These are phyloP conservation scores for Colletotrichum coccodes DNA, from an alignment of 2,329 filamentous ascomycete species.

Conservation along the genomic window DNA sequence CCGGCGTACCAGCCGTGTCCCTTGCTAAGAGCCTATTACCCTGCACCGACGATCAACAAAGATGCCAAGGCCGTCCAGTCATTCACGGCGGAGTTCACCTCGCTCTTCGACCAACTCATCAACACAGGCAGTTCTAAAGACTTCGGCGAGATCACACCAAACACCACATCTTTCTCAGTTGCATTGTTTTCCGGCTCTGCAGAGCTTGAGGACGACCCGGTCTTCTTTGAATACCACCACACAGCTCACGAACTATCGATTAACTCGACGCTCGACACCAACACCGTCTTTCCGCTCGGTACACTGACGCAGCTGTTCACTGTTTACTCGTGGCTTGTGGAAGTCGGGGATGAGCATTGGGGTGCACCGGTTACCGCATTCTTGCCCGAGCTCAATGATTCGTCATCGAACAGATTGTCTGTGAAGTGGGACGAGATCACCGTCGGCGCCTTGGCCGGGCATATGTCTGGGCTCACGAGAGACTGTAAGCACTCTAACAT, in stretches of 20 bases:
- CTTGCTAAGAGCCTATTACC: slow-evolving; percentile 34
- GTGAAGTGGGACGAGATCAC: slow-evolving; percentile 37
- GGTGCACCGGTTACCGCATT: slow-evolving; percentile 40
- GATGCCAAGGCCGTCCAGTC: slow-evolving; percentile 20
- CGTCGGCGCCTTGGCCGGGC: slow-evolving; percentile 36
- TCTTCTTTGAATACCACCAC: slow-evolving; percentile 39
- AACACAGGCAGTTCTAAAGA: slow-evolving; percentile 33
- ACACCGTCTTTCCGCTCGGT: slow-evolving; percentile 41
- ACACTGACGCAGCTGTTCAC: slow-evolving; percentile 45
- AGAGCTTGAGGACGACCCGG: slow-evolving; percentile 6
- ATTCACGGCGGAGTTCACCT: slow-evolving; percentile 33
- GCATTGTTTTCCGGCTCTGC: slow-evolving; percentile 36
- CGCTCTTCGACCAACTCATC: slow-evolving; percentile 36
- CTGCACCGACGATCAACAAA: slow-evolving; percentile 25
- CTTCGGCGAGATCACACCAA: slow-evolving; percentile 38
- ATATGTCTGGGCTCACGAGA: slow-evolving; percentile 38
- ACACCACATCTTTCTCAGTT: slow-evolving; percentile 41
- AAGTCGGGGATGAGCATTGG: slow-evolving; percentile 40
- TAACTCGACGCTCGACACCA: slow-evolving; percentile 30
- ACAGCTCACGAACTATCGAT: slow-evolving; percentile 28
- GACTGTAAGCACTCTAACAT: slow-evolving; percentile 24
- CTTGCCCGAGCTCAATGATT: slow-evolving; percentile 38
- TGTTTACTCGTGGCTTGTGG: slow-evolving; percentile 44
- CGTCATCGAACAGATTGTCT: neutral
- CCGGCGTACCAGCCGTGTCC: slow-evolving; percentile 35